phyloP scores from a whole-genome alignment of 805 yeast species.

The Metschnikowia cubensis region DNA sequence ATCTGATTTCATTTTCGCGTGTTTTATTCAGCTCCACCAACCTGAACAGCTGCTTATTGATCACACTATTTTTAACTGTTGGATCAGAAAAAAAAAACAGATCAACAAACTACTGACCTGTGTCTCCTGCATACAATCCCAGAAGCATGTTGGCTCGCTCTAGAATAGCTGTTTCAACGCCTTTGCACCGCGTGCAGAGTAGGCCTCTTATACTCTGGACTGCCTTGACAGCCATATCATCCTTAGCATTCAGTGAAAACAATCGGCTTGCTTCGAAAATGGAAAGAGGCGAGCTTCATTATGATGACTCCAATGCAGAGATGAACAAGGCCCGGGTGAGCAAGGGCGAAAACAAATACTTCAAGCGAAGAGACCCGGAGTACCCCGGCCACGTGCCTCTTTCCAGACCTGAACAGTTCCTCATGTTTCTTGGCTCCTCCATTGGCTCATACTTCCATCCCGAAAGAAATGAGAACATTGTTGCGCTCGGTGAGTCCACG shows the following conservation, averaged over 20 bases:
- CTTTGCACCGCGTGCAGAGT: constrained; percentile 5
- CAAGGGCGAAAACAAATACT: constrained; percentile 25
- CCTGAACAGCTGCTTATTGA: neutral
- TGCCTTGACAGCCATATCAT: constrained; percentile 21
- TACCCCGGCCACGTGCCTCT: constrained; percentile 83
- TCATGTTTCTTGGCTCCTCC: constrained; percentile 70
- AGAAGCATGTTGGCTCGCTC: neutral
- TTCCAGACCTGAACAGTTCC: constrained; percentile 53
- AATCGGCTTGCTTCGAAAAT: constrained; percentile 57
- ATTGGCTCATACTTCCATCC: constrained; percentile 76
- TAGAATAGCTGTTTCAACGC: neutral
- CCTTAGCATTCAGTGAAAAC: constrained; percentile 37
- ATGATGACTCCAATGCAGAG: constrained; percentile 30
- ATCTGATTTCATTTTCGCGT: constrained; percentile 3
- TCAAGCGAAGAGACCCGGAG: constrained; percentile 40
- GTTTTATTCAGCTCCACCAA: neutral
- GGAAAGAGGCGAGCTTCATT: constrained; percentile 48
- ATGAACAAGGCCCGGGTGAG: constrained; percentile 22
- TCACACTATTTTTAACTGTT: neutral
- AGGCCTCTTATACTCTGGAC: constrained; percentile 14
- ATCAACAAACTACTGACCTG: no score
- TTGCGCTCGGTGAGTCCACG: constrained; percentile 86
- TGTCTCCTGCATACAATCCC: neutral
- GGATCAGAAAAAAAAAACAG: no score
- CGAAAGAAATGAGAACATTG: constrained; percentile 68